Conservation (phyloP, 208 protist genomes). For the Trypanosoma mega region DNA sequence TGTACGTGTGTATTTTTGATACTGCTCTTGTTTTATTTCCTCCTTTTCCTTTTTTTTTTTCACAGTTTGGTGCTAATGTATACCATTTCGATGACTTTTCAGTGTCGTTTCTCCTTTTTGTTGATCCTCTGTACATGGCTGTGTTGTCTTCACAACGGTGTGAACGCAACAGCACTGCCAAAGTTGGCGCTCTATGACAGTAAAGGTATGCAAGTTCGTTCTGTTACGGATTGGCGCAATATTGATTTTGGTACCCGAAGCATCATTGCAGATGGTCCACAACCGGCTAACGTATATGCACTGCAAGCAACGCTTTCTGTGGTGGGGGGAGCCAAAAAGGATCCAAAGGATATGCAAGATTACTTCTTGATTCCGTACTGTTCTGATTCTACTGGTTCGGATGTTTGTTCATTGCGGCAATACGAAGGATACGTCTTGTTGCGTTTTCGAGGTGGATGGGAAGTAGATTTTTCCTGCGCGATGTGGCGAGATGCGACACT, state of each 20-base stretch:
- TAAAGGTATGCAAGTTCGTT: constrained; percentile 2
- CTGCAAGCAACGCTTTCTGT: constrained; percentile 18
- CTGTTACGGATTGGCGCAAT: constrained; percentile 17
- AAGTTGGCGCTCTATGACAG: constrained; percentile 22
- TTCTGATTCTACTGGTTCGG: neutral
- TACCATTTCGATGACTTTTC: too few relatives aligned
- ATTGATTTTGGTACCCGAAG: constrained; percentile 25
- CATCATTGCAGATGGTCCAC: constrained; percentile 7
- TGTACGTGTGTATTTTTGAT: too few relatives aligned
- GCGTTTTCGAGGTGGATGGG: constrained; percentile 29
- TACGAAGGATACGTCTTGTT: constrained; percentile 19
- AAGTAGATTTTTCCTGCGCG: constrained; percentile 8
- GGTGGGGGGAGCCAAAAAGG: neutral
- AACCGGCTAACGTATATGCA: constrained; percentile 21
- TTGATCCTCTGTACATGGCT: constrained; percentile 1
- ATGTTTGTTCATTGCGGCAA: constrained; percentile 17
- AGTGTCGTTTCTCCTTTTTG: neutral
- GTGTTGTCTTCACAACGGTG: neutral
- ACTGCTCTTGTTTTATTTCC: too few relatives aligned
- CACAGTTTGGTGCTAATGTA: too few relatives aligned
- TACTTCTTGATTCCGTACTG: constrained; percentile 25
- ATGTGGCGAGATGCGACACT: constrained; percentile 20
- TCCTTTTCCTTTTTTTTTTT: too few relatives aligned
- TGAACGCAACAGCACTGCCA: constrained; percentile 9
- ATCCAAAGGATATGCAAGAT: constrained; percentile 4